These are phyloP conservation scores for Carex myosuroides DNA, from an alignment of 176 grass and related monocot genomes.

Conservation along the genomic window DNA sequence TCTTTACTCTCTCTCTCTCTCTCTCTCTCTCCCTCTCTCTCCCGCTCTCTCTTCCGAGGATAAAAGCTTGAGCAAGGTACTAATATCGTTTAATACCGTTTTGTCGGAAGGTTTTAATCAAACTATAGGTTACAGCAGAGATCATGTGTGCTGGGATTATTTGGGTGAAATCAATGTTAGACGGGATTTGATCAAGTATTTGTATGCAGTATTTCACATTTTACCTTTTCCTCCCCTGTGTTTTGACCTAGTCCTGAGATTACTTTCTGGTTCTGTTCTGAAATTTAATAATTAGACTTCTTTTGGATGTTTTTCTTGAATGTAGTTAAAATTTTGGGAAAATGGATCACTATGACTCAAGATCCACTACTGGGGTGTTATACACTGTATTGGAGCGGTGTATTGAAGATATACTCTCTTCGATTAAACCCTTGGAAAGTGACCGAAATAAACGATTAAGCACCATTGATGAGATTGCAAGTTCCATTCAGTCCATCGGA, in stretches of 20 bases:
- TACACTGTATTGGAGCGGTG: constrained; percentile 30
- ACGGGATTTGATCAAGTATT: background rate
- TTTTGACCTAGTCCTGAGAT: background rate
- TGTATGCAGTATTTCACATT: background rate
- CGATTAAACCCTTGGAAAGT: constrained; percentile 53
- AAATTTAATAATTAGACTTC: background rate
- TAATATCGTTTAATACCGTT: background rate
- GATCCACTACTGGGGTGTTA: background rate
- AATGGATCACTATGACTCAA: constrained; percentile 12
- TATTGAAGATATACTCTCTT: constrained; percentile 51
- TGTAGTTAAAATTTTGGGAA: background rate
- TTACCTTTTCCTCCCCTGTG: background rate
- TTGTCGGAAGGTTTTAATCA: no score
- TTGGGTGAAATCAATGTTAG: background rate
- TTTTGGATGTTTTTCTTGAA: background rate
- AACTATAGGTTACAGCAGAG: background rate
- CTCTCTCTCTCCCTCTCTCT: no score
- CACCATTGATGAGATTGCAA: constrained; percentile 48
- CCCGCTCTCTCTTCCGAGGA: background rate
- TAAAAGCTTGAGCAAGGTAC: background rate
- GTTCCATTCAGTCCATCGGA: constrained; percentile 32
- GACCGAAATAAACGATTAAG: constrained; percentile 37
- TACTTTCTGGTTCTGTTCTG: background rate
- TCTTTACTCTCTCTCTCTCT: background rate
- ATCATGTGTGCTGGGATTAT: background rate